Base-by-base conservation (phyloP, 345 rosid species). In the Hibiscus mutabilis region DNA sequence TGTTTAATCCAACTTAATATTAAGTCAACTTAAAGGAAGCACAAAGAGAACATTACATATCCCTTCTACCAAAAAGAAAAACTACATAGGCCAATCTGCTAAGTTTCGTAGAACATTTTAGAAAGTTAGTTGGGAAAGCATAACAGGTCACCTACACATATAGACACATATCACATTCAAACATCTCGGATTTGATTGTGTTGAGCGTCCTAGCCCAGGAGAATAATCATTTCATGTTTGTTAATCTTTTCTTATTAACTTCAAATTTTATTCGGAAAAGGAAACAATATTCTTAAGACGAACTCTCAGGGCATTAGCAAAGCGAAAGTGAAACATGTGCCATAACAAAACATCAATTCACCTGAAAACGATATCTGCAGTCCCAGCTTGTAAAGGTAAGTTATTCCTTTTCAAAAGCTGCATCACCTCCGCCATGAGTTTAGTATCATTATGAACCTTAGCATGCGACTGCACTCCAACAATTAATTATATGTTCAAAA, bases 311-410 rank as follows among this genome's bases (percentile, higher is more conserved):
- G 69, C 29, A 27, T 51, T 42, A 18, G 47, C 60, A 71, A 70
- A 55, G 59, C 0, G 61, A 55, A 60, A 51, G 6, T 10, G 31
- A 71, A 60, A 47, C 22, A 68, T 65, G 3, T 24, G 42, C 10
- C 16, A 22, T 11, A 66, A 73, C 37, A 60, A 19, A 11, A 57
- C 56, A 10, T 24, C 10, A 61, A 46, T 71, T 66, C 25, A 89
- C 98, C 98, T 86, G 82, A 83, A 86, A 75, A 93, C 89, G 64
- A 85, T 79, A 79, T 93, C 97, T 7, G 91, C 94, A 7, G 92
- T 91, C 55, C 98, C 89, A 22, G 98, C 88, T 71, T 88, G 97
- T 55, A 88, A 66, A 13, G 86, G 85, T 60, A 91, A 71, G 68
- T 74, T 74, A 78, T 91, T 91, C 57, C 21, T 74, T 76, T 84